Conservation (phyloP, 495 filamentous ascomycete genomes). For the Annulohypoxylon moriforme region DNA sequence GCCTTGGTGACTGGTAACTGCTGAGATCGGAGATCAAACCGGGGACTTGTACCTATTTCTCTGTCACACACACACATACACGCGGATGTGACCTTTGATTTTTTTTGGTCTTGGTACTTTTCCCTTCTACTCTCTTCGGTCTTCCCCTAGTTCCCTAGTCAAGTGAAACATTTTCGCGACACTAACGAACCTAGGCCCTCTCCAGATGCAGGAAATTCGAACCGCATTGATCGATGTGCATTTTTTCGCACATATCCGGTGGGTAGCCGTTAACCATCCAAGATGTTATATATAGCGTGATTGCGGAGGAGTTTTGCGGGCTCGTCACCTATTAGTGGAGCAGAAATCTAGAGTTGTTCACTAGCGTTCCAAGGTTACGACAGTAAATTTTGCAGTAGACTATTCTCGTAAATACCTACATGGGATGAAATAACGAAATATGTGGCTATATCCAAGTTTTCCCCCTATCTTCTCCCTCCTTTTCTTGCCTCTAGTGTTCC, state of each 20-base stretch:
- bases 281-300: constrained; percentile 32
- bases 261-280: constrained; percentile 4
- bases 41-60: constrained; percentile 10
- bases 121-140: background rate
- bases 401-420: constrained; percentile 35
- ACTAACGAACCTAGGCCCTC: constrained; percentile 17
- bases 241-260: constrained; percentile 32
- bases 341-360: constrained; percentile 13
- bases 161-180: constrained; percentile 8
- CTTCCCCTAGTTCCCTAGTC: background rate
- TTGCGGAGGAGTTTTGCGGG: constrained; percentile 29
- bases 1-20: constrained; percentile 31
- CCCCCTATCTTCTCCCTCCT: background rate
- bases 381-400: constrained; percentile 31
- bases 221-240: constrained; percentile 39
- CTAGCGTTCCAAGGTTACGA: constrained; percentile 38
- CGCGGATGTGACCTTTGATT: background rate
- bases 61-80: constrained; percentile 5
- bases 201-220: constrained; percentile 23
- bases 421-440: constrained; percentile 23
- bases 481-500: constrained; percentile 9
- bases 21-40: constrained; percentile 39
- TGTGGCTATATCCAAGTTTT: constrained; percentile 24
- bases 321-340: constrained; percentile 31
- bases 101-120: background rate